Evolutionary conservation across 768 basidiomycete species (phyloP).

Genomic region (Serendipita vermifera): DNA sequence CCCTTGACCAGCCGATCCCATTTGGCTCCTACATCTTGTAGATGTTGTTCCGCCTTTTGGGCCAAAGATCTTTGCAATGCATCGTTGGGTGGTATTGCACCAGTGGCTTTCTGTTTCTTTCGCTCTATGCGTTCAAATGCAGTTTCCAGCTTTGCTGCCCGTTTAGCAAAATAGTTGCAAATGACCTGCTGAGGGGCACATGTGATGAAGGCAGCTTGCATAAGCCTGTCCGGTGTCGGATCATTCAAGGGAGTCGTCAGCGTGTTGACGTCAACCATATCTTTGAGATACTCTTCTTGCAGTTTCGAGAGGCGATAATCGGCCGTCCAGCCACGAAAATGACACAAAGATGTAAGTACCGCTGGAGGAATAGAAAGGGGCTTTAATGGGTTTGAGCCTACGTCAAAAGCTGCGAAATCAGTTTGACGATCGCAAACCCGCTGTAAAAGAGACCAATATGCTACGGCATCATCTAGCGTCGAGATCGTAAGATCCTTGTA

Average conservation of each 20-base stretch:
- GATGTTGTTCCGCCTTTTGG: conserved; percentile 40
- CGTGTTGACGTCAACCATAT: conserved; percentile 31
- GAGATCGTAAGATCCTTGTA: conserved; percentile 38
- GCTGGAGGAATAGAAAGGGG: neutral
- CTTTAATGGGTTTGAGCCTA: too few species aligned
- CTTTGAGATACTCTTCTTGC: conserved; percentile 52
- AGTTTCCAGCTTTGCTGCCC: conserved; percentile 28
- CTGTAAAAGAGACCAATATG: conserved; percentile 39
- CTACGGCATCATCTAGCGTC: conserved; percentile 28
- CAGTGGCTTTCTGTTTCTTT: conserved; percentile 19
- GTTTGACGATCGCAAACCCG: neutral
- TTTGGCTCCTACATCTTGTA: neutral
- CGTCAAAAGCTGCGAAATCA: neutral
- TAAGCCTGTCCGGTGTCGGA: conserved; percentile 27
- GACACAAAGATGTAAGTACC: conserved; percentile 3
- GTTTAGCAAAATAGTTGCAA: conserved; percentile 31
- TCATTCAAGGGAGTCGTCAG: conserved; percentile 40
- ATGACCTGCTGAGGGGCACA: conserved; percentile 44
- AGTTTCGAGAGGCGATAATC: conserved; percentile 52
- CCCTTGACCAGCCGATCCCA: neutral
- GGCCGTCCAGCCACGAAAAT: conserved; percentile 35
- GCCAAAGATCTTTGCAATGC: conserved; percentile 27
- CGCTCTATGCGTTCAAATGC: conserved; percentile 34
- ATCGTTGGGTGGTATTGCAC: conserved; percentile 22
- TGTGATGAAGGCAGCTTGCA: conserved; percentile 38